Evolutionary conservation across 1,139 yeast genomes (phyloP).

Genomic region (Taiozyma sp.): DNA sequence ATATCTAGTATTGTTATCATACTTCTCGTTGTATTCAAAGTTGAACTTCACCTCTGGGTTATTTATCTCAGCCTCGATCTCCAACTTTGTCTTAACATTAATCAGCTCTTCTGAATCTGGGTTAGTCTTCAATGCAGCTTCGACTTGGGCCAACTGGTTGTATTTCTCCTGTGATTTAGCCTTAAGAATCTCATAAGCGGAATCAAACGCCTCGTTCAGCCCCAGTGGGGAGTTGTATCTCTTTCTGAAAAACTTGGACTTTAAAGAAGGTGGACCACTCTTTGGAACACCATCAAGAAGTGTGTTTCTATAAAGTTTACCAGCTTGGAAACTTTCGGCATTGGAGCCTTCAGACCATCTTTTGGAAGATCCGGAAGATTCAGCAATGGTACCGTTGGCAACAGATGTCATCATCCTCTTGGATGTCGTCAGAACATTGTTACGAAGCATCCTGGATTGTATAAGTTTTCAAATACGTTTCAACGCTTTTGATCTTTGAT

Average conservation of each 20-base stretch:
- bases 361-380: not conserved
- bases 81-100: constrained; percentile 28
- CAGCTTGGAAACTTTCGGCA: constrained; percentile 14
- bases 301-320: constrained; percentile 14
- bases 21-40: constrained; percentile 36
- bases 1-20: constrained; percentile 34
- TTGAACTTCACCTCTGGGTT: constrained; percentile 86
- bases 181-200: constrained; percentile 60
- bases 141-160: constrained; percentile 14
- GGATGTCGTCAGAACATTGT: constrained; percentile 10
- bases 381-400: constrained; percentile 2
- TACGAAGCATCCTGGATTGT: constrained; percentile 17
- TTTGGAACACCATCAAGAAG: constrained; percentile 22
- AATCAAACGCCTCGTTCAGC: constrained; percentile 67
- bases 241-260: constrained; percentile 35
- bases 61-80: constrained; percentile 53
- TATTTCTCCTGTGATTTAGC: constrained; percentile 33
- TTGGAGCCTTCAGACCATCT: constrained; percentile 10
- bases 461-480: not conserved
- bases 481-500: not conserved
- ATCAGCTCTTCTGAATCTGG: constrained; percentile 23
- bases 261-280: constrained; percentile 21
- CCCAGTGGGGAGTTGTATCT: constrained; percentile 66
- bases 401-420: constrained; percentile 18
- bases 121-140: constrained; percentile 3